Conservation (phyloP, 768 basidiomycete genomes). For the Coprinellus micaceus region DNA sequence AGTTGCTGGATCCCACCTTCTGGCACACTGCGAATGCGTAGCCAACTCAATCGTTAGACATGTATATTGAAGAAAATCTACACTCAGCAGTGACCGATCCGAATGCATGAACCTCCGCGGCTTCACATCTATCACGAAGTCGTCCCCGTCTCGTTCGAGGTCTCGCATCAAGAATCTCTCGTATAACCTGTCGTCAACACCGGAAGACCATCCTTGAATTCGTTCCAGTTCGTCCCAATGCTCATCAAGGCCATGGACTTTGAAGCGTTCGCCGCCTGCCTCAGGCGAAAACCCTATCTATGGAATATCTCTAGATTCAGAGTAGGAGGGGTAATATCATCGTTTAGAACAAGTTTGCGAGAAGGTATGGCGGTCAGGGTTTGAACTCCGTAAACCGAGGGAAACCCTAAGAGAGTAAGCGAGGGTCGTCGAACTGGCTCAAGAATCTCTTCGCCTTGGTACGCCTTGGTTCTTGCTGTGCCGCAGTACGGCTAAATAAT, state of each 20-base stretch:
- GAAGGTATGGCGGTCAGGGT: constrained; percentile 38
- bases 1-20: too few relatives aligned
- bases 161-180: too few relatives aligned
- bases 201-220: too few relatives aligned
- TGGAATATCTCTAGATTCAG: not conserved
- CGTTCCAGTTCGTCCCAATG: not conserved
- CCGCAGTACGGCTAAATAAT: too few relatives aligned
- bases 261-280: not conserved
- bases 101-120: too few relatives aligned
- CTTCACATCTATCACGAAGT: too few relatives aligned
- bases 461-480: constrained; percentile 1
- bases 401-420: constrained; percentile 31
- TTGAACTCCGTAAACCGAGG: constrained; percentile 43
- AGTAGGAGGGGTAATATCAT: constrained; percentile 36
- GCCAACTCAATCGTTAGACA: too few relatives aligned
- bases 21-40: too few relatives aligned
- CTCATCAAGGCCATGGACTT: not conserved
- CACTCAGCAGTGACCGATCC: too few relatives aligned
- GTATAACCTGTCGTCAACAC: too few relatives aligned
- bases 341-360: constrained; percentile 37
- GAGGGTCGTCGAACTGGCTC: constrained; percentile 17
- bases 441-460: constrained; percentile 12
- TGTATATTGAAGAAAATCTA: too few relatives aligned
- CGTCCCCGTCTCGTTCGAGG: too few relatives aligned
- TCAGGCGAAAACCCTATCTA: not conserved